phyloP scores from a whole-genome alignment of 108 stramenopile species.

The Cyclotella atomus region DNA sequence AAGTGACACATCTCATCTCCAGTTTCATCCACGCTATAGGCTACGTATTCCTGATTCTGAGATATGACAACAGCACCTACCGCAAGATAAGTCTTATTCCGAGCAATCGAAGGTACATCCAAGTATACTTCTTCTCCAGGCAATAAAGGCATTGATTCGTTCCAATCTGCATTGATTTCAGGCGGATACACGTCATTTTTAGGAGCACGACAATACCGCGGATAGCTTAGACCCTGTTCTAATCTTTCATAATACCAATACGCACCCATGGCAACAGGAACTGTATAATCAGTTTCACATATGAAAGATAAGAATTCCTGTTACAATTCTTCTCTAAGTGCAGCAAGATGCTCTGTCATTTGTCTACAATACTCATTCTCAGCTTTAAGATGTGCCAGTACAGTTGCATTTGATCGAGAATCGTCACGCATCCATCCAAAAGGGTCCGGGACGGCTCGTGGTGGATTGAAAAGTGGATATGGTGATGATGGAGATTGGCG shows the following conservation, averaged over 20 bases:
- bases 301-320: constrained; percentile 58
- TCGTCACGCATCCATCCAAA: constrained; percentile 96
- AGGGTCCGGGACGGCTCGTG: constrained; percentile 70
- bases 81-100: constrained; percentile 82
- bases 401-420: constrained; percentile 65
- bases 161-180: constrained; percentile 22
- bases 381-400: constrained; percentile 75
- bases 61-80: constrained; percentile 66
- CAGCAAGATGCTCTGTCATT: constrained; percentile 68
- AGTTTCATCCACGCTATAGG: constrained; percentile 87
- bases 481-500: constrained; percentile 71
- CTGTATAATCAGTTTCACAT: constrained; percentile 87
- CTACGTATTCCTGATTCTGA: constrained; percentile 72
- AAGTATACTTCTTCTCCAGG: constrained; percentile 78
- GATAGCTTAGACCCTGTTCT: constrained; percentile 88
- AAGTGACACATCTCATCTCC: constrained; percentile 93
- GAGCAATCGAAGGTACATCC: constrained; percentile 89
- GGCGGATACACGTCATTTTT: constrained; percentile 37
- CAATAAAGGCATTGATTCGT: constrained; percentile 52
- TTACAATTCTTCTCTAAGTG: constrained; percentile 70
- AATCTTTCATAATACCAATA: constrained; percentile 91
- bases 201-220: constrained; percentile 83
- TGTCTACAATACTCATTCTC: constrained; percentile 87
- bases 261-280: constrained; percentile 64
- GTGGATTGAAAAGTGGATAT: constrained; percentile 78